Base-by-base conservation (phyloP, 495 filamentous ascomycete species). In the Wilcoxina mikolae region DNA sequence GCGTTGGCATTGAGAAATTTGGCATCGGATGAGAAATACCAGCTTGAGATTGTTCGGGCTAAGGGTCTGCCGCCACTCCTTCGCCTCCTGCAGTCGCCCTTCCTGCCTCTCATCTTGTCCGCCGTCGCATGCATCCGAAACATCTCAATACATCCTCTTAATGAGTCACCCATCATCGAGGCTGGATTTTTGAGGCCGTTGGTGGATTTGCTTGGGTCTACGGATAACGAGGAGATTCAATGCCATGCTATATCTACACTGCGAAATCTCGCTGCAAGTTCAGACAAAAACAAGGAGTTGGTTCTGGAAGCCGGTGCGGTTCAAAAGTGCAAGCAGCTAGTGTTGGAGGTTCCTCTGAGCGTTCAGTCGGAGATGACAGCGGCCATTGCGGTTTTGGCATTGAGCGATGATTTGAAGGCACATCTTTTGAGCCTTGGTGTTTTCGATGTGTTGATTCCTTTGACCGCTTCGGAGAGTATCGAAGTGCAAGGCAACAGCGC, bases 341-440 rank as follows among this genome's bases (percentile, higher is more conserved):
- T 98, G 18, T 74, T 98, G 11, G 80, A 93, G 41, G 91, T 96
- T 24, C 88, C 93, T 0, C 76, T 96, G 44, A 90, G 82, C 35
- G 91, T 98, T 3, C 91, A 98, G 65, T 95, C 88, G 20, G 91
- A 98, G 69, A 98, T 98, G 91, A 98, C 91, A 23, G 91, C 91
- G 25, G 91, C 91, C 2, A 96, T 98, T 67, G 91, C 91, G 42
- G 91, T 98, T n/a, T 74, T 98, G 50, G 91, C 91, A 18, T 70
- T 98, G 55, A 95, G 88, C 62, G 91, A 98, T 65, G 91, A 98
- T 51, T 76, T 98, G 42, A 98, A 98, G 67, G 80, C 83, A 1
- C 82, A 93, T 64, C 75, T 98, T 7, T 73, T 96, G n/a, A 84
- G 83, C 52, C 76, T 96, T 2, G 93, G 93, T 12, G 89, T 98